Base-by-base conservation (phyloP, 2,329 filamentous ascomycete genomes). In the Clonostachys byssicola region DNA sequence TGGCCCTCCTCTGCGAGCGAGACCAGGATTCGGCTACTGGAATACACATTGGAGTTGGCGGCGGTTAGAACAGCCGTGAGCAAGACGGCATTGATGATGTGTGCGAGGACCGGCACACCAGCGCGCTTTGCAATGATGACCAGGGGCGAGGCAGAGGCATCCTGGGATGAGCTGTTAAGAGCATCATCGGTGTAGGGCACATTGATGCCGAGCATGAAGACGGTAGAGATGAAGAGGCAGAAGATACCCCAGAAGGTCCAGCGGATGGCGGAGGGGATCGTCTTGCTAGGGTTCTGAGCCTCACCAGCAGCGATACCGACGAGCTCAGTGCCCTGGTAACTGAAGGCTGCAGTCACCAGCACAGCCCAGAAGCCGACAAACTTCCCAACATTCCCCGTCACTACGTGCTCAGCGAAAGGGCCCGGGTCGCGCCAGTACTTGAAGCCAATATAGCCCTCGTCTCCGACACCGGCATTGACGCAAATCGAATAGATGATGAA, bases 231-330 rank as follows among this genome's bases (percentile, higher is more conserved):
- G 63, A 88, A 91, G 54, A 91, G 77, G 52, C 77, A 68, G 45
- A 90, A 75, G 53, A 92, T 88, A 47, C 85, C 81, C 76, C 82
- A 88, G 64, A 88, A 91, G 0, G 87, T 88, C 68, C 81, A 86
- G 45, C 80, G 79, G 58, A 91, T 88, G 20, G 88, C 88, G 12
- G 73, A 71, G 1, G 88, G 88, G 45, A 92, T 85, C 14, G 80
- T 84, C 66, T 84, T 86, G 55, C 79, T 77, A 6, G 88, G 88
- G 60, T 90, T 82, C 43, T 79, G 77, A 7, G 85, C 85, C 68
- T 92, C 88, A 51, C 86, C 88, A 6, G 88, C 88, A n/a, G 85
- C 86, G 43, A 92, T 81, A 52, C 83, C 88, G 9, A 90, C 86
- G 14, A 90, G 76, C 67, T 92, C 88, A 3, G 86, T 81, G 40